Base-by-base conservation (phyloP, 2,329 filamentous ascomycete species). In the Penicillium verrucosum region DNA sequence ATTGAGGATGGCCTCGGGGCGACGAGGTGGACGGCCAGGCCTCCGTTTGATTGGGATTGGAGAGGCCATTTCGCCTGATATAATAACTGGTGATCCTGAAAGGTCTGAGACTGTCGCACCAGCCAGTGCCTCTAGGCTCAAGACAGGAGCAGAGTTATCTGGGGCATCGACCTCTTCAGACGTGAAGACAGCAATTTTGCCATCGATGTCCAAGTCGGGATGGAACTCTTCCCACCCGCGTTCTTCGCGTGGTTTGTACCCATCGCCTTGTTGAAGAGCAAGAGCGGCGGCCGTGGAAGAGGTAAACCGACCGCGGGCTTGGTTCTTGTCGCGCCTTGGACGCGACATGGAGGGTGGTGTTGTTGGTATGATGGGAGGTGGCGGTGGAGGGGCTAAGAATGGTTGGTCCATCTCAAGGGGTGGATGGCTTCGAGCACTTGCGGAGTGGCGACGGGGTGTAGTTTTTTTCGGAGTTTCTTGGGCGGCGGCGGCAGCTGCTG, bases 151-250 rank as follows among this genome's bases (percentile, higher is more conserved):
- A 5, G 82, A 78, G 59, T 81, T 82, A 25, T 80, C 77, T 41
- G 86, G 80, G 21, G 91, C 90, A 71, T 97, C 93, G 7, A 97
- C 88, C 63, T 96, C 90, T 60, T 94, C 87, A 2, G 92, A 87
- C 47, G 83, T 85, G 70, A 92, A 92, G 3, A 96, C 81, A 64
- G 88, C 85, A 62, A 97, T 88, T 4, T 84, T 85, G 12, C 83
- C 83, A 55, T 96, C 91, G 47, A 97, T 92, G 76, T 97, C 92
- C 51, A 99, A 84, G 67, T 97, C 90, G 0, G 91, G 92, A 74
- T 99, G 94, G 63, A 97, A 97, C 72, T 99, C 94, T 69, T 97
- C 92, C 92, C 93, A 99, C 51, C 91, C 90, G 60, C 93, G 87
- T 78, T 99, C 94, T 76, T 99, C 94, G 69, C 94, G 84, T 32